Evolutionary conservation across 192 early-diverging fungal species (phyloP).

Genomic region (Thamnidium elegans): DNA sequence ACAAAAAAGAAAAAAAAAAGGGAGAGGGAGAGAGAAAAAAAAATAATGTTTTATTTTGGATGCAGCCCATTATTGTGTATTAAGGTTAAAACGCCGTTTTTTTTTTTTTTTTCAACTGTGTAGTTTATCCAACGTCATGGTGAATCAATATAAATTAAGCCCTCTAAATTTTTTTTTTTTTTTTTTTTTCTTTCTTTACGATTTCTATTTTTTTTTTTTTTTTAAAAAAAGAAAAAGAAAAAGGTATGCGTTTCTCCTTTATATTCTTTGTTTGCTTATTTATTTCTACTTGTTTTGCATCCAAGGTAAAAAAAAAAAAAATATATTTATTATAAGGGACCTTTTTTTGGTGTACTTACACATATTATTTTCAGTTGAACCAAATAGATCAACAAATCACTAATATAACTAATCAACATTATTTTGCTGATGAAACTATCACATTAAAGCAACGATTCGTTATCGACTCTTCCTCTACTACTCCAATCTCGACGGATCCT

Average conservation of each 20-base stretch:
- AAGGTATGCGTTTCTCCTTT: conserved; percentile 1
- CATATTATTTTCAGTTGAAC: not conserved
- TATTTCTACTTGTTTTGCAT: not conserved
- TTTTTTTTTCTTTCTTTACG: not conserved
- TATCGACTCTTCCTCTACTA: not conserved
- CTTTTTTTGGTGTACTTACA: too few relatives aligned
- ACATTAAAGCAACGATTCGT: not conserved
- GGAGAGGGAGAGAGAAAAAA: not conserved
- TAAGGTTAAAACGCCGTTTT: not conserved
- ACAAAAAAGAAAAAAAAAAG: conserved; percentile 8
- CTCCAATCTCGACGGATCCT: conserved; percentile 2
- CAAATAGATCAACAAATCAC: not conserved
- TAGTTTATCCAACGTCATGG: conserved; percentile 5
- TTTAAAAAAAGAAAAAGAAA: too few relatives aligned
- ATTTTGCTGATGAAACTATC: not conserved
- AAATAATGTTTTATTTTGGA: not conserved
- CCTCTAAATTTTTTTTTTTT: not conserved
- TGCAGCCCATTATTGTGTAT: not conserved
- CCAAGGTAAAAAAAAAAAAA: too few relatives aligned
- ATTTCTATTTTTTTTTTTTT: not conserved
- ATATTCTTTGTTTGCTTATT: not conserved
- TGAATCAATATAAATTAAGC: not conserved
- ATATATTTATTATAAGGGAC: too few relatives aligned
- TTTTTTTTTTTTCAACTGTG: not conserved
- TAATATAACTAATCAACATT: not conserved